Percentiles rank a stretch among this genome's conserved stretches.
Conservation (phyloP, 2,329 filamentous ascomycete species). For the Ceratocystiopsis sp. region DNA sequence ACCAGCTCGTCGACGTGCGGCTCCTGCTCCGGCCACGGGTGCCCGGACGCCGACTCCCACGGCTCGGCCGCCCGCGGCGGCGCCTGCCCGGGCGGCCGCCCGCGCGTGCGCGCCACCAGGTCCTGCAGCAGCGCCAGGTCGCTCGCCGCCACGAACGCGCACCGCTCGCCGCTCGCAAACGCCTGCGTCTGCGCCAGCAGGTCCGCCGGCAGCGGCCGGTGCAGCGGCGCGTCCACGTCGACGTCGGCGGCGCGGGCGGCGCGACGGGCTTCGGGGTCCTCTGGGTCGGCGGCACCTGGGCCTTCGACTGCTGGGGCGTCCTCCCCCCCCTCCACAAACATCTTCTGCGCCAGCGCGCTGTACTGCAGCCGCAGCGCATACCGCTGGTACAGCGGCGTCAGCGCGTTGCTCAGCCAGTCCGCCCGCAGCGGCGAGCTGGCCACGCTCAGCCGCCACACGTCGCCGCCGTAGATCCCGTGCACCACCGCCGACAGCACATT, state of each 20-base stretch:
- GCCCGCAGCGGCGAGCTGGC: constrained; percentile 8
- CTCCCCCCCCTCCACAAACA: neutral
- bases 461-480: constrained; percentile 87
- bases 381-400: neutral
- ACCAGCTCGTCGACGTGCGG: constrained; percentile 5
- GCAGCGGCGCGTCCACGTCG: neutral
- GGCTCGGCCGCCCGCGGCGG: neutral
- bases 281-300: neutral
- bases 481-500: constrained; percentile 60
- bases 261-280: neutral
- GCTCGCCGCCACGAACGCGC: constrained; percentile 1
- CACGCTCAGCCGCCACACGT: constrained; percentile 63
- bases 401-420: constrained; percentile 4
- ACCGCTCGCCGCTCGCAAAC: neutral
- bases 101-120: neutral
- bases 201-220: neutral
- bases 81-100: too few species aligned
- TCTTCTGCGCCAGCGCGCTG: neutral
- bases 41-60: neutral
- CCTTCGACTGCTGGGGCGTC: neutral
- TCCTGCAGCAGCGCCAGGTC: constrained; percentile 5
- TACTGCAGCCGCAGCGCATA: neutral
- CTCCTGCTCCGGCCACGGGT: constrained; percentile 2
- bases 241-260: neutral
- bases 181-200: neutral